phyloP scores from a whole-genome alignment of 305 asterid species.

The Fraxinus sp. region DNA sequence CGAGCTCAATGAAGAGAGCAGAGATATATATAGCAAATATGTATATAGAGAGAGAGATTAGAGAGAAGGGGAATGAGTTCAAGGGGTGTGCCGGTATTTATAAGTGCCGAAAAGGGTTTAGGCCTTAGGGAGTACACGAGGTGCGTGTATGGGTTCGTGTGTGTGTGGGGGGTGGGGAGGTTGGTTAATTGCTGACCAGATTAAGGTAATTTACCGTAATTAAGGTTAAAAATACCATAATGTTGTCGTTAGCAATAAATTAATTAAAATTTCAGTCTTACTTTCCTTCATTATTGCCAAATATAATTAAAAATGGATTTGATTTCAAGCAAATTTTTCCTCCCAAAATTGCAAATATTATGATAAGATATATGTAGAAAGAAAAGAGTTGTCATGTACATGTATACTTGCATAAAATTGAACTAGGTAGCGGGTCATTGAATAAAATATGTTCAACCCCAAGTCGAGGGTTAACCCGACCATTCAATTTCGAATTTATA shows the following conservation, averaged over 20 bases:
- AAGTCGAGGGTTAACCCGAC: not conserved
- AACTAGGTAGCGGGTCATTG: too few relatives aligned
- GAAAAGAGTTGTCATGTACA: not conserved
- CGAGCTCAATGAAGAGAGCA: not conserved
- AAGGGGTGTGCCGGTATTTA: conserved; percentile 29
- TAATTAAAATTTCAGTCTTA: not conserved
- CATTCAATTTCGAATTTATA: not conserved
- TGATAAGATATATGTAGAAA: too few relatives aligned
- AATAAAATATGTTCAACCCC: not conserved
- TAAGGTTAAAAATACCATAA: conserved; percentile 13
- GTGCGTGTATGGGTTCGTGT: not conserved
- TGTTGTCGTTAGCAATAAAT: conserved; percentile 17
- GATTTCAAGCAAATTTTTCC: not conserved
- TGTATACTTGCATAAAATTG: too few relatives aligned
- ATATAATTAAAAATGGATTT: not conserved
- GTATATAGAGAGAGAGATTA: not conserved
- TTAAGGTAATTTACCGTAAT: conserved; percentile 19
- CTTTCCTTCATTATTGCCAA: not conserved
- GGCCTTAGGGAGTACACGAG: not conserved
- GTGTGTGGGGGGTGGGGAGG: not conserved
- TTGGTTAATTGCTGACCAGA: conserved; percentile 29
- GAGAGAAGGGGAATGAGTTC: not conserved
- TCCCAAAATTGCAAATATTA: not conserved
- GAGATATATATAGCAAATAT: not conserved
- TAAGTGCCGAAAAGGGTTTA: conserved; percentile 28